Percentiles rank a stretch among this genome's conserved stretches.
Conservation (phyloP, 2,329 filamentous ascomycete genomes). For the Talaromyces sp. region DNA sequence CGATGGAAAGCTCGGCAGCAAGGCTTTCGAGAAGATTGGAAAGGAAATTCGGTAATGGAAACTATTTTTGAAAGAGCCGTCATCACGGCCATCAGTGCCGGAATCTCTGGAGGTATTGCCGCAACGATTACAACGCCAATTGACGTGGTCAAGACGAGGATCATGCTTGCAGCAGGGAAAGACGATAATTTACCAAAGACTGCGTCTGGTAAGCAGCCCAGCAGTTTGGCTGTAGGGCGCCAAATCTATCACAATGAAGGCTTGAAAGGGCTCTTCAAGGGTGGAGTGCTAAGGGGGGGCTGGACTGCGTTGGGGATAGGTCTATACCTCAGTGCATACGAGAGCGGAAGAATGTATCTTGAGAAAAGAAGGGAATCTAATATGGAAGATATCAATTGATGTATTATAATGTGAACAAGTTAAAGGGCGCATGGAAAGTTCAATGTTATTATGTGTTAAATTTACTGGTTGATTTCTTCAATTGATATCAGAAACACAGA, state of each 20-base stretch:
- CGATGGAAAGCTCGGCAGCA: constrained; percentile 29
- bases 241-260: constrained; percentile 65
- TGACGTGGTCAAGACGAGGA: constrained; percentile 83
- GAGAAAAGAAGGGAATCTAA: constrained; percentile 17
- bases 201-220: background rate
- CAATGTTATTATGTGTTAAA: background rate
- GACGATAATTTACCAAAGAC: constrained; percentile 2
- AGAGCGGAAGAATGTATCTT: constrained; percentile 65
- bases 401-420: too few relatives aligned
- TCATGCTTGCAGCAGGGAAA: constrained; percentile 67
- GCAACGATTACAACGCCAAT: constrained; percentile 81
- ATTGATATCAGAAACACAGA: background rate
- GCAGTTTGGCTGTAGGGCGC: constrained; percentile 49
- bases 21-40: constrained; percentile 17
- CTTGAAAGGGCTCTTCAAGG: constrained; percentile 66
- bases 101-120: constrained; percentile 66
- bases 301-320: constrained; percentile 84
- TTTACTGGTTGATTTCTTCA: background rate
- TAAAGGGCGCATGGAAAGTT: background rate
- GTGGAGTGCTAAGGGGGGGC: constrained; percentile 64
- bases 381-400: constrained; percentile 7
- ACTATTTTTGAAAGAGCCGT: constrained; percentile 59
- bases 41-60: constrained; percentile 27
- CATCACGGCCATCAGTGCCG: constrained; percentile 70
- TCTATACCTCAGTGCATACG: constrained; percentile 81